These are phyloP conservation scores for Glomus cerebriforme DNA, from an alignment of 192 early-diverging fungal species.

Conservation along the genomic window DNA sequence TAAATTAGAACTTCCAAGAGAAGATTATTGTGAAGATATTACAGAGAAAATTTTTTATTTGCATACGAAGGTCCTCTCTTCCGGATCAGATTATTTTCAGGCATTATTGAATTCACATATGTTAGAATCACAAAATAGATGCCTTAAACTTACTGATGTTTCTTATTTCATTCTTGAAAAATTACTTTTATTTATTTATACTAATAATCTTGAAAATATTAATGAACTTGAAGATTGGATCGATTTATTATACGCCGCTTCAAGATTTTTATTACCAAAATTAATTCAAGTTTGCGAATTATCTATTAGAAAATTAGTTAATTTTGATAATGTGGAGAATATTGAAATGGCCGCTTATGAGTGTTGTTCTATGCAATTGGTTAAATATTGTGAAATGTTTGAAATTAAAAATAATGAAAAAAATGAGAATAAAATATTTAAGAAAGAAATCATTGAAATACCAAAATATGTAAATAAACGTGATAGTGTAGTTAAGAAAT, in stretches of 20 bases:
- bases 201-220: background rate
- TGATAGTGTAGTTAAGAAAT: no score
- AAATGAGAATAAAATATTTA: no score
- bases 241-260: background rate
- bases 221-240: background rate
- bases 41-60: background rate
- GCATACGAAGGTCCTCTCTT: background rate
- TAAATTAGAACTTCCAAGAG: background rate
- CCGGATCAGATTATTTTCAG: background rate
- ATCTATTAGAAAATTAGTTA: background rate
- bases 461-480: no score
- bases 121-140: background rate
- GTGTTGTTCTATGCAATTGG: background rate
- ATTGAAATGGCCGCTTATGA: background rate
- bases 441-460: no score
- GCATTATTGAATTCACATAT: conserved; percentile 6
- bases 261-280: conserved; percentile 2
- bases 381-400: conserved; percentile 2
- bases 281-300: conserved; percentile 8
- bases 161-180: background rate
- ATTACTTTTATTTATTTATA: background rate
- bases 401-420: background rate
- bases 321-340: background rate
- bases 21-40: background rate
- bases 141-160: background rate